These are phyloP conservation scores for Chaetomium globosum DNA, from an alignment of 2,329 filamentous ascomycete species.

Conservation along the genomic window DNA sequence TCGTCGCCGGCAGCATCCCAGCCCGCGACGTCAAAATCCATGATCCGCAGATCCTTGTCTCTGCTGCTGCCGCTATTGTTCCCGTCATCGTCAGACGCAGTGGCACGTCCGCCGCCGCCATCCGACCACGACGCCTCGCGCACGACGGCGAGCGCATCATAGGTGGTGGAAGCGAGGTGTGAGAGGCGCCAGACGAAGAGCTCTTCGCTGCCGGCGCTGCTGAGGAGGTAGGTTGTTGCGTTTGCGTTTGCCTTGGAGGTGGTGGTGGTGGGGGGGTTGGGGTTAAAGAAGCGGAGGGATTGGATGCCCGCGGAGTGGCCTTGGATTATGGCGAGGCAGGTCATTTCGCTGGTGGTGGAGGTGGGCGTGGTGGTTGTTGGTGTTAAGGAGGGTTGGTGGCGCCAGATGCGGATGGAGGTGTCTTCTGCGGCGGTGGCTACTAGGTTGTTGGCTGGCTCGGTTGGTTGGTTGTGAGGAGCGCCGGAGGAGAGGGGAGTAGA, in stretches of 20 bases:
- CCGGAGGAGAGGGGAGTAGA: neutral
- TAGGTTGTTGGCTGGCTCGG: conserved; percentile 35
- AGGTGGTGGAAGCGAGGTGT: conserved; percentile 52
- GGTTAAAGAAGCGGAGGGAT: conserved; percentile 69
- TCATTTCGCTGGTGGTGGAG: conserved; percentile 32
- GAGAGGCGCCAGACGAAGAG: conserved; percentile 80
- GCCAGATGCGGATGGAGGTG: conserved; percentile 72
- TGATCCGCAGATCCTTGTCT: conserved; percentile 74
- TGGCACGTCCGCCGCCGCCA: conserved; percentile 19
- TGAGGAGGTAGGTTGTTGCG: conserved; percentile 69
- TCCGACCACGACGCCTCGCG: conserved; percentile 57
- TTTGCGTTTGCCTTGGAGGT: neutral
- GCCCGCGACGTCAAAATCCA: conserved; percentile 67
- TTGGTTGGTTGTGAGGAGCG: neutral
- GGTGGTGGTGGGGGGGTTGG: neutral
- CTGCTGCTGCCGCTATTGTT: conserved; percentile 32
- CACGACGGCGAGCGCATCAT: conserved; percentile 56
- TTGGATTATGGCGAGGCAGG: conserved; percentile 67
- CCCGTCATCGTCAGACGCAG: conserved; percentile 35
- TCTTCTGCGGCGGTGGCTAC: conserved; percentile 74
- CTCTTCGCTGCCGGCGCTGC: conserved; percentile 84
- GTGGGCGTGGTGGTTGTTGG: neutral
- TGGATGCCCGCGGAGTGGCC: conserved; percentile 85
- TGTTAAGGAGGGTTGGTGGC: conserved; percentile 41
- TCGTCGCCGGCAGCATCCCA: neutral